Evolutionary conservation across 2,329 filamentous ascomycete species (phyloP), one percentile per base, ranked within the genome.

Genomic region (Ilyonectria sp.): DNA sequence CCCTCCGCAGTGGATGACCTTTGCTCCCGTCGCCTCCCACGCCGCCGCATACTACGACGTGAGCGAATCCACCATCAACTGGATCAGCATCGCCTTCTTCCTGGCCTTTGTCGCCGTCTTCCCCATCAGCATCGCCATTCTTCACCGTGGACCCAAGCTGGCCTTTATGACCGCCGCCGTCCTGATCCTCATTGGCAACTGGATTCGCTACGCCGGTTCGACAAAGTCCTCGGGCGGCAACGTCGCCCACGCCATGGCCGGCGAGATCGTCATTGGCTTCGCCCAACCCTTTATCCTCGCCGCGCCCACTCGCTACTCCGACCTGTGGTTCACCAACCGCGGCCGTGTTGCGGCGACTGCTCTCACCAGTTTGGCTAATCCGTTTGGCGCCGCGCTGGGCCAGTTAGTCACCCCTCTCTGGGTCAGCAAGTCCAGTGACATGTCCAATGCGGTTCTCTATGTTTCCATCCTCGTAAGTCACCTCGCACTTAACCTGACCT

Each of bases 241-340:
- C 72, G 97, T 93, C 76, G 91, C 91, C 47, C 86, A 93, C 50
- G 91, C 94, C 69, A 94, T 98, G 92, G 91, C 97, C 73, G 95
- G 95, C 5, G 95, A 98, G 83, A 92, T 98, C 78, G 80, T 99
- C 67, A 94, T 93, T 59, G 96, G 95, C 1, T 86, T 98, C 44
- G 91, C 94, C 1, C 96, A 99, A 78, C 95, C 96, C 0, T 98
- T 98, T 79, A 94, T 97, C 13, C 89, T 98, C 10, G 91, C 92
- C 7, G 94, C 95, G 0, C 95, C 96, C 1, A 95, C 96, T 0
- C 87, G 94, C 69, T 99, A 97, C 81, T 96, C 93, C 61, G 95
- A 98, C 78, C 84, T 97, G 67, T 98, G 96, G 96, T 98, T 98
- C 82, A 95, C 94, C 2, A 91, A 93, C 74, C 84, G 86, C 11